Evolutionary conservation across 2,329 filamentous ascomycete species (phyloP).

Genomic region (Alternaria alternata): DNA sequence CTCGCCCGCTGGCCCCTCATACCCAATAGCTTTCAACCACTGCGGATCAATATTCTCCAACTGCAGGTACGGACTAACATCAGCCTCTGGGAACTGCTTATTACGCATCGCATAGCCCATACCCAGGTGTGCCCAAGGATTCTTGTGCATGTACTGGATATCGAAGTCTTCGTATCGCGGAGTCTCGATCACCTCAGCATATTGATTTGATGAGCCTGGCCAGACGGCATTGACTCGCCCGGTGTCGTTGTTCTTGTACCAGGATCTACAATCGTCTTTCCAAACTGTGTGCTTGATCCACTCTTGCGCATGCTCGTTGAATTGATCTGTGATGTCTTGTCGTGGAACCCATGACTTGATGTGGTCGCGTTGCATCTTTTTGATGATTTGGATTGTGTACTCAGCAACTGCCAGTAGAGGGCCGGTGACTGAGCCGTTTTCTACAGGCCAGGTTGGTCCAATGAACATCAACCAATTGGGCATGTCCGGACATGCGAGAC

Average conservation of each 20-base stretch:
- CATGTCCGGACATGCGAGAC: slow-evolving; percentile 53
- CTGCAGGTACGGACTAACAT: slow-evolving; percentile 52
- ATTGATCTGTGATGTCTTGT: slow-evolving; percentile 53
- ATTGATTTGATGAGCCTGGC: slow-evolving; percentile 62
- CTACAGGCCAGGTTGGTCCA: slow-evolving; percentile 54
- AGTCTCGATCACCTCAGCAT: slow-evolving; percentile 50
- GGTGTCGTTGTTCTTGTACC: slow-evolving; percentile 57
- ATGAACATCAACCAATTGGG: slow-evolving; percentile 56
- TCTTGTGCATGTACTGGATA: slow-evolving; percentile 51
- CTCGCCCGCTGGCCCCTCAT: slow-evolving; percentile 21
- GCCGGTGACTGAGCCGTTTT: slow-evolving; percentile 57
- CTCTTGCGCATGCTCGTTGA: slow-evolving; percentile 56
- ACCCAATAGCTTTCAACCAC: slow-evolving; percentile 49
- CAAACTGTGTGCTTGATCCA: slow-evolving; percentile 61
- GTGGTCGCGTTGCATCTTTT: slow-evolving; percentile 58
- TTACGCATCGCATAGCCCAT: slow-evolving; percentile 51
- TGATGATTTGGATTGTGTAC: slow-evolving; percentile 54
- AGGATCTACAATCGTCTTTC: slow-evolving; percentile 55
- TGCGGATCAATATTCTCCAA: slow-evolving; percentile 54
- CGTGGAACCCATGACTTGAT: slow-evolving; percentile 53
- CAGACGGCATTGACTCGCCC: slow-evolving; percentile 55
- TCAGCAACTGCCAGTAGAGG: slow-evolving; percentile 51
- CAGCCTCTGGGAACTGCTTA: slow-evolving; percentile 31
- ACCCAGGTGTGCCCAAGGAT: slow-evolving; percentile 54
- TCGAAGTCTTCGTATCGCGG: slow-evolving; percentile 57